A percentile compares a stretch with the other conserved stretches of the same genome.
Conservation (phyloP, 805 yeast species). For the Saccharomycopsis babjevae region DNA sequence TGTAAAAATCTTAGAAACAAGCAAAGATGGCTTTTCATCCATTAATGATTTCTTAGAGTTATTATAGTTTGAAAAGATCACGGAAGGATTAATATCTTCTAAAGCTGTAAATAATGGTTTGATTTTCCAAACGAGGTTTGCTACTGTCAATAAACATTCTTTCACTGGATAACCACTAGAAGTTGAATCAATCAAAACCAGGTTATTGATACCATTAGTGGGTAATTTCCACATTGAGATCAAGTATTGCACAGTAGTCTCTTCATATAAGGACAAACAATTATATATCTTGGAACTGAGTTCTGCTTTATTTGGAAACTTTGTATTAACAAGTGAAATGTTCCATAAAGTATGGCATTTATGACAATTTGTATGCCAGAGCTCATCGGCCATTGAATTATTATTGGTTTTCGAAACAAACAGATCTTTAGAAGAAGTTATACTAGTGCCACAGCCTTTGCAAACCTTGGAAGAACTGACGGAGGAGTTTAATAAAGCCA, state of each 20-base stretch:
- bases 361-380: conserved; percentile 99
- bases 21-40: conserved; percentile 24
- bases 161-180: neutral
- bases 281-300: conserved; percentile 66
- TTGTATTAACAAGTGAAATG: conserved; percentile 53
- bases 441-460: conserved; percentile 87
- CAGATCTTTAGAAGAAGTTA: conserved; percentile 23
- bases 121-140: conserved; percentile 58
- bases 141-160: conserved; percentile 36
- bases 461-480: conserved; percentile 76
- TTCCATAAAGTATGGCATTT: conserved; percentile 96
- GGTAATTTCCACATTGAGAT: conserved; percentile 86
- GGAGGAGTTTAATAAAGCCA: conserved; percentile 89
- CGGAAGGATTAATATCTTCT: conserved; percentile 4
- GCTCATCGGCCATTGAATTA: conserved; percentile 93
- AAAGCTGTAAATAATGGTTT: conserved; percentile 71
- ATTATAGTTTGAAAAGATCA: neutral
- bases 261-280: conserved; percentile 80
- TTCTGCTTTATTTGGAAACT: conserved; percentile 42
- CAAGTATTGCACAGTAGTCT: conserved; percentile 77
- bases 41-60: conserved; percentile 1
- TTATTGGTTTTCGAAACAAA: conserved; percentile 36
- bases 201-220: conserved; percentile 56
- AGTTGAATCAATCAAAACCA: conserved; percentile 39
- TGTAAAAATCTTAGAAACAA: neutral